Conservation (phyloP, 1,284 basidiomycete genomes). For the Wallemia hederae region DNA sequence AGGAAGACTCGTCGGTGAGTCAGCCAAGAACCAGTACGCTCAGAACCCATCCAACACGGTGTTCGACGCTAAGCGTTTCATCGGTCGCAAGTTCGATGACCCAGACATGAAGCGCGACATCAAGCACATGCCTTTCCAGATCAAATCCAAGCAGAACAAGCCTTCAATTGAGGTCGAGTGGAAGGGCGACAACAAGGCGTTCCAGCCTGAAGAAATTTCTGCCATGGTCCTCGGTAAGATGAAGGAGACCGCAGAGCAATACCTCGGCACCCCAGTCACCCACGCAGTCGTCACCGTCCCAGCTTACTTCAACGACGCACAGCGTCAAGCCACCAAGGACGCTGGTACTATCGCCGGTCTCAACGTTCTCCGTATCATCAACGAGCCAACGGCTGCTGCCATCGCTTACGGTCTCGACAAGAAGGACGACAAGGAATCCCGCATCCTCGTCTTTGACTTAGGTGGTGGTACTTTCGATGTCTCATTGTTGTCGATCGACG, state of each 20-base stretch:
- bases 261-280: slow-evolving; percentile 83
- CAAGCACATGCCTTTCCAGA: slow-evolving; percentile 37
- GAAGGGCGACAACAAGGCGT: slow-evolving; percentile 11
- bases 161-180: slow-evolving; percentile 8
- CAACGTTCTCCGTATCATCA: slow-evolving; percentile 87
- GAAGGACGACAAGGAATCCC: slow-evolving; percentile 56
- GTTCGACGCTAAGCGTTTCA: slow-evolving; percentile 16
- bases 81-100: slow-evolving; percentile 52
- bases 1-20: background rate
- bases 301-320: slow-evolving; percentile 97
- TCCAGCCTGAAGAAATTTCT: slow-evolving; percentile 50
- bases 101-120: slow-evolving; percentile 46
- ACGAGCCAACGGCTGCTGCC: slow-evolving; percentile 83
- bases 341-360: slow-evolving; percentile 91
- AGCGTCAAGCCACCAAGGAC: slow-evolving; percentile 96
- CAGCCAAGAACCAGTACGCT: slow-evolving; percentile 11
- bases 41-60: slow-evolving; percentile 13
- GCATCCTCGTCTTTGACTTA: slow-evolving; percentile 94
- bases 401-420: slow-evolving; percentile 98
- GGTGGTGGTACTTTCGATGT: slow-evolving; percentile 98
- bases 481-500: slow-evolving; percentile 80
- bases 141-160: slow-evolving; percentile 15
- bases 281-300: slow-evolving; percentile 96
- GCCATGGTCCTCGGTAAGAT: slow-evolving; percentile 92
- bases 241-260: slow-evolving; percentile 98